Percentiles rank a stretch among this genome's conserved stretches.
These are phyloP conservation scores for Chlorella sorokiniana DNA, from an alignment of 139 green algal genomes.

Conservation along the genomic window DNA sequence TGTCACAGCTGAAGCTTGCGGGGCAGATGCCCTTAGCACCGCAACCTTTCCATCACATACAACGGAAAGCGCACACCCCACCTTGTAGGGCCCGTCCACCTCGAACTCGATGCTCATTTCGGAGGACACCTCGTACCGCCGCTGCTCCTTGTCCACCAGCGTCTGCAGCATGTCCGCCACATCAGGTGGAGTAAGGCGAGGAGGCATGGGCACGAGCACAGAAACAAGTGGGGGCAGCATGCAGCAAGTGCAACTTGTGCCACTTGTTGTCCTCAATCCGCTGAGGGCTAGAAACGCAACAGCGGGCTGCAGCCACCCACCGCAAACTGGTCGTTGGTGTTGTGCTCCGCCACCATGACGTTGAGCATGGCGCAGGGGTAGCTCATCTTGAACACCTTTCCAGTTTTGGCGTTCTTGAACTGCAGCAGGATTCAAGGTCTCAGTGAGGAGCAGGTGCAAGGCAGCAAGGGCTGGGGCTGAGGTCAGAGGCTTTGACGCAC, in stretches of 20 bases:
- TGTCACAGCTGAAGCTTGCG: no score
- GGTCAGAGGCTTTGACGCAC: no score
- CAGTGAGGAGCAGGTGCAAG: background rate
- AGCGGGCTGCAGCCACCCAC: background rate
- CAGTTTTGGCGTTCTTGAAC: conserved; percentile 65
- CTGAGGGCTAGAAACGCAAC: background rate
- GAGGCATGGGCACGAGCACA: background rate
- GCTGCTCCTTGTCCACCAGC: conserved; percentile 61
- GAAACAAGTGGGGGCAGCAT: background rate
- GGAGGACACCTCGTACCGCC: conserved; percentile 73
- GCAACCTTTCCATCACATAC: background rate
- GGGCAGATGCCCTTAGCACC: no score
- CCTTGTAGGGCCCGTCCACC: conserved; percentile 92
- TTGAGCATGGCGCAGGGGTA: conserved; percentile 99
- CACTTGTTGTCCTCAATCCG: no score
- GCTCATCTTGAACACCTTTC: conserved; percentile 80
- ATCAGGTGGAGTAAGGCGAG: background rate
- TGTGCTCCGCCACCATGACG: conserved; percentile 90
- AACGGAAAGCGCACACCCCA: conserved; percentile 8
- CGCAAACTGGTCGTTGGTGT: conserved; percentile 95
- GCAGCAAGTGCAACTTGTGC: background rate
- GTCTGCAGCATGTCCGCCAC: conserved; percentile 8
- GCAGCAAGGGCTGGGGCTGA: background rate
- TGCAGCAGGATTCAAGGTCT: conserved; percentile 4
- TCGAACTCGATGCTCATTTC: conserved; percentile 99